Evolutionary conservation across 2,329 filamentous ascomycete genomes (phyloP).

Genomic region (Dothistroma septosporum): DNA sequence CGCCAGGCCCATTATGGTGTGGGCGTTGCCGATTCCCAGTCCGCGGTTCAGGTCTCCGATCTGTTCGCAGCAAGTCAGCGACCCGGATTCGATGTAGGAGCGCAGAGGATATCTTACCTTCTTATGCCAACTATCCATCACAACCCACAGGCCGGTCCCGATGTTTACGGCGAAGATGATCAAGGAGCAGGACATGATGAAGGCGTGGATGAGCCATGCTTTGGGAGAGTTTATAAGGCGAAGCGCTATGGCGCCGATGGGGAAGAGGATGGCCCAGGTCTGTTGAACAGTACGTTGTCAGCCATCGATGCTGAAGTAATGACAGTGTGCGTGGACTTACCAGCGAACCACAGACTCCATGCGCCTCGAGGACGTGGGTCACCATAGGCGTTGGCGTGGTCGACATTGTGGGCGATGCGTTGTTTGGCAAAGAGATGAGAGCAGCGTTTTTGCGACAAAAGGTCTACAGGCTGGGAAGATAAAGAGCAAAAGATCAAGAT

Average conservation of each 20-base stretch:
- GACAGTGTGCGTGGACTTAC: neutral
- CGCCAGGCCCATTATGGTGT: neutral
- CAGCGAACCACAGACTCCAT: neutral
- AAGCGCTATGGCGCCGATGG: slow-evolving; percentile 3
- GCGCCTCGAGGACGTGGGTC: neutral
- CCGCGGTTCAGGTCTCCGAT: neutral
- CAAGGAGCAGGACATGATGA: neutral
- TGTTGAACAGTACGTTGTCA: neutral
- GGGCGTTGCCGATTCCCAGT: neutral
- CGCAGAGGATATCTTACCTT: neutral
- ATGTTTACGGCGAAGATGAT: neutral
- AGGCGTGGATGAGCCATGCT: slow-evolving; percentile 7
- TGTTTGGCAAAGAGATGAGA: neutral
- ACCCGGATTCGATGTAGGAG: neutral
- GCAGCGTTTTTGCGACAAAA: neutral
- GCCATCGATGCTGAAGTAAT: neutral
- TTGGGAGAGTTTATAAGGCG: neutral
- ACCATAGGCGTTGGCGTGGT: neutral
- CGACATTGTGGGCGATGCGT: neutral
- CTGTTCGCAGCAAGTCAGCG: neutral
- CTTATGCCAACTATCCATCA: neutral
- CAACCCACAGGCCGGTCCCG: neutral
- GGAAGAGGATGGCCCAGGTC: slow-evolving; percentile 5
- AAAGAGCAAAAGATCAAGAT: no score
- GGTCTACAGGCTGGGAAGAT: no score